Evolutionary conservation across 129 eudicot species (phyloP).

Genomic region (carrot (Daucus carota)): DNA sequence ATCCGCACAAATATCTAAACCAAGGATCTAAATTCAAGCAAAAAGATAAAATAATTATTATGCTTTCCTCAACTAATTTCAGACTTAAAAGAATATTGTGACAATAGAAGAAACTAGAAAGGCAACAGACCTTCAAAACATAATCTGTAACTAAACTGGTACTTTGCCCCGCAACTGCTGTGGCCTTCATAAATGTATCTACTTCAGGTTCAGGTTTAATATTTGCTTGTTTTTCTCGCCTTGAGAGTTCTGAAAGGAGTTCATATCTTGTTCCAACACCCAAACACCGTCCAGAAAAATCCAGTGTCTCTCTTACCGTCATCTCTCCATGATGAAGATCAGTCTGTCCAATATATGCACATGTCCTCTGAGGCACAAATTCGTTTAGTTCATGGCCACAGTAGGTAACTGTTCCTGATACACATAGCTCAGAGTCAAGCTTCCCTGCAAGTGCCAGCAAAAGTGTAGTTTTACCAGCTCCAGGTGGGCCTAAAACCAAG

Average conservation of each 20-base stretch:
- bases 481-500: constrained; percentile 61
- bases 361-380: constrained; percentile 50
- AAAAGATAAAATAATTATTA: neutral
- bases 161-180: constrained; percentile 50
- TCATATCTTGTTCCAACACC: constrained; percentile 60
- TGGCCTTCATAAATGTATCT: constrained; percentile 64
- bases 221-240: constrained; percentile 40
- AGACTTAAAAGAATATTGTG: neutral
- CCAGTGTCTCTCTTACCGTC: constrained; percentile 60
- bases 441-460: constrained; percentile 51
- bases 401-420: constrained; percentile 39
- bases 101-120: neutral
- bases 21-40: constrained; percentile 39
- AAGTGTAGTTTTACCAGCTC: constrained; percentile 50
- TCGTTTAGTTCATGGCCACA: constrained; percentile 53
- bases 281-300: constrained; percentile 56
- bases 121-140: constrained; percentile 40
- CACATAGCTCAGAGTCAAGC: constrained; percentile 32
- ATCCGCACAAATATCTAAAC: constrained; percentile 69
- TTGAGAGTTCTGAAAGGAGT: constrained; percentile 41
- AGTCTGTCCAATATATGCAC: constrained; percentile 52
- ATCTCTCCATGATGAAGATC: constrained; percentile 61
- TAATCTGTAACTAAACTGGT: constrained; percentile 54
- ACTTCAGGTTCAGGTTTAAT: constrained; percentile 54
- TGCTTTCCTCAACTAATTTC: neutral